Percentiles rank a stretch among this genome's conserved stretches.
These are phyloP conservation scores for Bruguiera sexangula DNA, from an alignment of 345 rosid genomes.

Conservation along the genomic window DNA sequence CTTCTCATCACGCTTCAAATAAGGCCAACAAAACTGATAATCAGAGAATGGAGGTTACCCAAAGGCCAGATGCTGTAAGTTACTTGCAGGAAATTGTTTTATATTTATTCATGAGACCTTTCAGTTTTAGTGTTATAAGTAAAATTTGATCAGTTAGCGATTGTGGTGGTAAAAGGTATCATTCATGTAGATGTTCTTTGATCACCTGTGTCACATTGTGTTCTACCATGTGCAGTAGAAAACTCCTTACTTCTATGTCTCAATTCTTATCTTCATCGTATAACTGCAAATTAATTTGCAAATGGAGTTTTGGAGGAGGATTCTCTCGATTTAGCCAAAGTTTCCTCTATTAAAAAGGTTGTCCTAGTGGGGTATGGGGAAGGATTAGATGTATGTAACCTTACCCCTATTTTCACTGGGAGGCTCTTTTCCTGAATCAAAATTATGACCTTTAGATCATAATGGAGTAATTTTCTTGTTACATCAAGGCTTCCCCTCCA, in stretches of 20 bases:
- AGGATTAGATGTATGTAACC: too few species aligned
- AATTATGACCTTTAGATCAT: too few species aligned
- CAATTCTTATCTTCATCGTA: neutral
- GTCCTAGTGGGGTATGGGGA: too few species aligned
- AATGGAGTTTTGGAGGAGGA: neutral
- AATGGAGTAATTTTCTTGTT: too few species aligned
- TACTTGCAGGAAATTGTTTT: constrained; percentile 8
- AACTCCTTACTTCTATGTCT: too few species aligned
- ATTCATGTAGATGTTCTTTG: neutral
- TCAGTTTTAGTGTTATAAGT: too few species aligned
- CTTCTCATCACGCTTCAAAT: constrained; percentile 14
- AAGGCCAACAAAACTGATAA: constrained; percentile 25
- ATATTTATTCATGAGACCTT: neutral
- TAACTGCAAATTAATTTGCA: neutral
- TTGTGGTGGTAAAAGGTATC: too few species aligned
- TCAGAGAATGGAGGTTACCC: constrained; percentile 40
- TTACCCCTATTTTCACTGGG: too few species aligned
- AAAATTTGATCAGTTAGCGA: too few species aligned
- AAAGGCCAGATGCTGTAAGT: constrained; percentile 64
- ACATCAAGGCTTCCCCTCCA: too few species aligned
- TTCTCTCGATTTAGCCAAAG: neutral
- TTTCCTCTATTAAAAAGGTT: neutral
- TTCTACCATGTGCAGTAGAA: neutral
- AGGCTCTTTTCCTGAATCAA: too few species aligned
- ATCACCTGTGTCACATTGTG: neutral